phyloP scores from a whole-genome alignment of 495 filamentous ascomycete species.

The Penicillium chermesinum region DNA sequence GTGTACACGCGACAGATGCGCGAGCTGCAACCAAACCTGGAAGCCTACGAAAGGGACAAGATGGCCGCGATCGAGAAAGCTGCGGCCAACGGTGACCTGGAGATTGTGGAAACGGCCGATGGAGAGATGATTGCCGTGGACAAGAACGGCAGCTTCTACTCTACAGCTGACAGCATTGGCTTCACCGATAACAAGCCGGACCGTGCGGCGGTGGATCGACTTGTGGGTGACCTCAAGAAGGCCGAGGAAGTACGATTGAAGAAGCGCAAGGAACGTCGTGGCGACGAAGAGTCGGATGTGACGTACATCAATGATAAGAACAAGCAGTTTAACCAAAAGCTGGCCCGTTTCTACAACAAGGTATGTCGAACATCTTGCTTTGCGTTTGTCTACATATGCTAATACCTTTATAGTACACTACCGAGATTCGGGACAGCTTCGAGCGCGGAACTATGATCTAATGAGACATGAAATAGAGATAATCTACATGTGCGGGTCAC shows the following conservation, averaged over 20 bases:
- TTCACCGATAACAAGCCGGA: conserved; percentile 85
- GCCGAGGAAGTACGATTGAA: conserved; percentile 81
- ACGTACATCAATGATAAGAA: conserved; percentile 99
- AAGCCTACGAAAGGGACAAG: conserved; percentile 81
- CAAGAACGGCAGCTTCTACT: conserved; percentile 83
- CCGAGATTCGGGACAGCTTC: conserved; percentile 94
- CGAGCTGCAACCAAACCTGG: conserved; percentile 63
- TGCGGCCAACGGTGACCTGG: conserved; percentile 70
- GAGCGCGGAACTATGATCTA: conserved; percentile 80
- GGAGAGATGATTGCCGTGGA: conserved; percentile 94
- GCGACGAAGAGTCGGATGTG: conserved; percentile 77
- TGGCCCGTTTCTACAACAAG: conserved; percentile 94
- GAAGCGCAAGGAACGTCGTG: conserved; percentile 74
- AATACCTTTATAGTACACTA: conserved; percentile 66
- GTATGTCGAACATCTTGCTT: conserved; percentile 32
- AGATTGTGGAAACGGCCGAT: conserved; percentile 89
- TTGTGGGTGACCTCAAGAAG: conserved; percentile 81
- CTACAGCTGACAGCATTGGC: conserved; percentile 71
- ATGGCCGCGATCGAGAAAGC: conserved; percentile 77
- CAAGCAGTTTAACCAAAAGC: conserved; percentile 98
- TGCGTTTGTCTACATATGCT: conserved; percentile 17
- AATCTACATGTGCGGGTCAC: conserved; percentile 21
- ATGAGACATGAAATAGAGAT: conserved; percentile 20
- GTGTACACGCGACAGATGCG: conserved; percentile 89
- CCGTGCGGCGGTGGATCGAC: conserved; percentile 81